A percentile compares a stretch with the other conserved stretches of the same genome.
These are phyloP conservation scores for Candida freyschussii DNA, from an alignment of 1,139 yeast genomes.

Conservation along the genomic window DNA sequence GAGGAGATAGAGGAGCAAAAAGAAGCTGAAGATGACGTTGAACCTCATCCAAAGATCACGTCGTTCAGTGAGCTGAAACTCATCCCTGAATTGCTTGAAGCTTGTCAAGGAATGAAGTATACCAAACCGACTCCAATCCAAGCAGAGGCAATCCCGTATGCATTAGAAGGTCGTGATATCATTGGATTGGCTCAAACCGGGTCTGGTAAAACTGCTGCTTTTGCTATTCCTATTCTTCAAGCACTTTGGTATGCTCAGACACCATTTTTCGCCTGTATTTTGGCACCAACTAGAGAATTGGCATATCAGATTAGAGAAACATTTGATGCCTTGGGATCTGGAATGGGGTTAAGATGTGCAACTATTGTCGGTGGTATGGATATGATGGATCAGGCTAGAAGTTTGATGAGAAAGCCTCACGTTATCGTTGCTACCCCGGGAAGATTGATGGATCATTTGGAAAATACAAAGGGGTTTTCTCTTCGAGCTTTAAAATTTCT, in stretches of 20 bases:
- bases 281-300: conserved; percentile 95
- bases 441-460: conserved; percentile 90
- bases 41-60: conserved; percentile 22
- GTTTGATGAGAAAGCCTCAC: conserved; percentile 90
- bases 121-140: conserved; percentile 87
- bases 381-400: conserved; percentile 96
- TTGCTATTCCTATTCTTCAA: conserved; percentile 86
- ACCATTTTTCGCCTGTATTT: conserved; percentile 82
- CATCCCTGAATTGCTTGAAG: conserved; percentile 77
- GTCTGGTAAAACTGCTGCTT: conserved; percentile 82
- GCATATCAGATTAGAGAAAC: conserved; percentile 96
- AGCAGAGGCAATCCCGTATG: conserved; percentile 86
- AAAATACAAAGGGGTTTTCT: conserved; percentile 88
- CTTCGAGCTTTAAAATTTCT: conserved; percentile 73
- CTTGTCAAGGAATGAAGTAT: conserved; percentile 64
- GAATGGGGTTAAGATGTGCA: conserved; percentile 83
- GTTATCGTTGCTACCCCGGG: conserved; percentile 96
- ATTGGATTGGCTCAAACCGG: conserved; percentile 84
- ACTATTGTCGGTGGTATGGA: conserved; percentile 98
- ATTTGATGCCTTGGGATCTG: conserved; percentile 85
- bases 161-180: conserved; percentile 78
- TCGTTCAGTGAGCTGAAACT: conserved; percentile 50
- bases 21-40: conserved; percentile 3
- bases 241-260: conserved; percentile 84
- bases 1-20: conserved; percentile 2